A percentile compares a stretch with the other conserved stretches of the same genome.
Conservation (phyloP, 1,284 basidiomycete species). For the Ustilago shanxiensis region DNA sequence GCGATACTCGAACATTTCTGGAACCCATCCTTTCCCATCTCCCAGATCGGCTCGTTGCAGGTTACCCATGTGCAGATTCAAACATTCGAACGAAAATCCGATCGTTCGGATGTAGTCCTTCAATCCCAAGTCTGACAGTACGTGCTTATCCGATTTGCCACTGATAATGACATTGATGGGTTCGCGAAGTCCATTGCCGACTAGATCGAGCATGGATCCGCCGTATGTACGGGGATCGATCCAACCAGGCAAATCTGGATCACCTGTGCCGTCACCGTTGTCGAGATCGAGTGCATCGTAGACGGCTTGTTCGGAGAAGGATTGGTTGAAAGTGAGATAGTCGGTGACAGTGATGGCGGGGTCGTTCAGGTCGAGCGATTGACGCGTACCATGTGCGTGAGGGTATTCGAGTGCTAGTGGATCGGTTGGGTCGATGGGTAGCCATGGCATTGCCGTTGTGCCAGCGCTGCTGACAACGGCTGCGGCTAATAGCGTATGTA, state of each 20-base stretch:
- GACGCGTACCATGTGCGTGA: constrained; percentile 16
- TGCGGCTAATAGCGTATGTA: constrained; percentile 10
- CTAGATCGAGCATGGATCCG: constrained; percentile 70
- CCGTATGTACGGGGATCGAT: constrained; percentile 48
- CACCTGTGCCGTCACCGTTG: constrained; percentile 37
- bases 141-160: constrained; percentile 80
- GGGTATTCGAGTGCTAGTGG: constrained; percentile 11
- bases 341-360: constrained; percentile 26
- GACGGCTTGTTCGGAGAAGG: constrained; percentile 44
- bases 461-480: not conserved
- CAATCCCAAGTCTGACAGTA: constrained; percentile 81
- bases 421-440: constrained; percentile 29
- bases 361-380: constrained; percentile 38
- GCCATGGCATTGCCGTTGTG: constrained; percentile 28
- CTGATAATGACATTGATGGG: constrained; percentile 89
- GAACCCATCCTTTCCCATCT: constrained; percentile 78
- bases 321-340: constrained; percentile 33
- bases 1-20: constrained; percentile 69
- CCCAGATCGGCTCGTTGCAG: constrained; percentile 84
- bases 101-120: constrained; percentile 80
- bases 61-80: constrained; percentile 82
- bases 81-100: constrained; percentile 83
- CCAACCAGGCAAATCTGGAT: constrained; percentile 55
- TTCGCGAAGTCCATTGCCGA: constrained; percentile 83
- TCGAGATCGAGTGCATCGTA: constrained; percentile 48